These are phyloP conservation scores for Cucumis hystrix DNA, from an alignment of 306 rosid genomes.

Conservation along the genomic window DNA sequence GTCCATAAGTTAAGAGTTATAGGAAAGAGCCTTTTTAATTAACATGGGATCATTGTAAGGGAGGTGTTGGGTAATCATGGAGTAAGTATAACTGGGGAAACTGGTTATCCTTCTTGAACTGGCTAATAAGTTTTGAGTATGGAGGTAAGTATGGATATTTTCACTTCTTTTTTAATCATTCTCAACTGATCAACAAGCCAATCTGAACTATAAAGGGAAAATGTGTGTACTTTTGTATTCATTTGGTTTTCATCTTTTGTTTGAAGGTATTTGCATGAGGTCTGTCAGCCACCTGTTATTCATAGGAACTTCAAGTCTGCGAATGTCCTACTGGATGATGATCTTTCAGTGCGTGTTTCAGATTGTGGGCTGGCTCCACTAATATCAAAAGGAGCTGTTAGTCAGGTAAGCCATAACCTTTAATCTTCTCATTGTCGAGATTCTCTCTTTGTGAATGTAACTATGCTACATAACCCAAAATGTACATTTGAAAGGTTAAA, in stretches of 20 bases:
- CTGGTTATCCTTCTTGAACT: not conserved
- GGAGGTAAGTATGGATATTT: not conserved
- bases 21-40: not conserved
- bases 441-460: not conserved
- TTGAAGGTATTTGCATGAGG: conserved; percentile 80
- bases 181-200: not conserved
- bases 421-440: not conserved
- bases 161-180: not conserved
- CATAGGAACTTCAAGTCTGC: conserved; percentile 89
- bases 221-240: not conserved
- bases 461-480: not conserved
- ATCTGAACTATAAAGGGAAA: not conserved
- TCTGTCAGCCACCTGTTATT: conserved; percentile 71
- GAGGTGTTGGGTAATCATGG: not conserved
- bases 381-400: conserved; percentile 85
- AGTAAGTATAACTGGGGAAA: not conserved
- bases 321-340: conserved; percentile 87
- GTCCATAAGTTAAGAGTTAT: not conserved
- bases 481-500: not conserved
- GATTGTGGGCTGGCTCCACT: conserved; percentile 94
- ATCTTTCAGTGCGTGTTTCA: conserved; percentile 55
- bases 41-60: not conserved
- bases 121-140: not conserved
- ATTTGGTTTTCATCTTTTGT: conserved; percentile 16
- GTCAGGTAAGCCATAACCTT: conserved; percentile 46